A percentile compares a stretch with the other conserved stretches of the same genome.
phyloP scores from a whole-genome alignment of 2,329 filamentous ascomycete genomes.

The Phialocephala sp. region DNA sequence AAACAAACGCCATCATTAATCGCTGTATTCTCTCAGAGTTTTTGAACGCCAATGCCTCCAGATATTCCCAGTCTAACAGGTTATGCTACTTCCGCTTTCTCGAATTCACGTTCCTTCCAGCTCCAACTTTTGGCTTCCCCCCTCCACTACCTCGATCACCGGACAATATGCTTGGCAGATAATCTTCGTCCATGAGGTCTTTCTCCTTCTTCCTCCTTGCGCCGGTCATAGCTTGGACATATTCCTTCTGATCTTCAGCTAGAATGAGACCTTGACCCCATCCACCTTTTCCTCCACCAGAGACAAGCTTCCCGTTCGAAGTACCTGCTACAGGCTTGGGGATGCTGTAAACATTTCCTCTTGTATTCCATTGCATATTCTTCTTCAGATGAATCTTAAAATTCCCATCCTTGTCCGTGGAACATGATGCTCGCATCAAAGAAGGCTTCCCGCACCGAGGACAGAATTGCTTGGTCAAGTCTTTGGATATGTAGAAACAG shows the following conservation, averaged over 20 bases:
- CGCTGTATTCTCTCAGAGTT: background rate
- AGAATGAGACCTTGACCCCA: slow-evolving; percentile 88
- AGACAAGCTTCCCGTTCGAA: slow-evolving; percentile 72
- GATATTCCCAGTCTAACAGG: slow-evolving; percentile 9
- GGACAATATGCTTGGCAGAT: slow-evolving; percentile 81
- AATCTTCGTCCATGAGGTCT: slow-evolving; percentile 95
- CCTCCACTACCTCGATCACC: slow-evolving; percentile 72
- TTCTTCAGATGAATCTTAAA: slow-evolving; percentile 89
- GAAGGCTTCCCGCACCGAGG: slow-evolving; percentile 87
- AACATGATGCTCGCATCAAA: slow-evolving; percentile 83
- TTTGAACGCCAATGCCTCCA: slow-evolving; percentile 16
- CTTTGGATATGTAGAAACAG: slow-evolving; percentile 84
- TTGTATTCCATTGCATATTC: slow-evolving; percentile 95
- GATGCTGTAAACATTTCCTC: slow-evolving; percentile 90
- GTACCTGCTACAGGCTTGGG: slow-evolving; percentile 87
- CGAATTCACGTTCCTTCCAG: slow-evolving; percentile 85
- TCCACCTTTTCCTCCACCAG: slow-evolving; percentile 79
- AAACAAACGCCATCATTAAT: slow-evolving; percentile 21
- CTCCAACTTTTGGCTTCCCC: slow-evolving; percentile 79
- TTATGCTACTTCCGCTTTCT: slow-evolving; percentile 60
- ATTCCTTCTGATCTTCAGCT: slow-evolving; percentile 97
- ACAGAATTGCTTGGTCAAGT: slow-evolving; percentile 92
- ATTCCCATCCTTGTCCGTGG: slow-evolving; percentile 78
- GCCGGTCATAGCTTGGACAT: slow-evolving; percentile 65
- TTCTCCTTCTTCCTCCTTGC: slow-evolving; percentile 72